These are phyloP conservation scores for Mycena capillaripes DNA, from an alignment of 768 basidiomycete genomes.

Conservation along the genomic window DNA sequence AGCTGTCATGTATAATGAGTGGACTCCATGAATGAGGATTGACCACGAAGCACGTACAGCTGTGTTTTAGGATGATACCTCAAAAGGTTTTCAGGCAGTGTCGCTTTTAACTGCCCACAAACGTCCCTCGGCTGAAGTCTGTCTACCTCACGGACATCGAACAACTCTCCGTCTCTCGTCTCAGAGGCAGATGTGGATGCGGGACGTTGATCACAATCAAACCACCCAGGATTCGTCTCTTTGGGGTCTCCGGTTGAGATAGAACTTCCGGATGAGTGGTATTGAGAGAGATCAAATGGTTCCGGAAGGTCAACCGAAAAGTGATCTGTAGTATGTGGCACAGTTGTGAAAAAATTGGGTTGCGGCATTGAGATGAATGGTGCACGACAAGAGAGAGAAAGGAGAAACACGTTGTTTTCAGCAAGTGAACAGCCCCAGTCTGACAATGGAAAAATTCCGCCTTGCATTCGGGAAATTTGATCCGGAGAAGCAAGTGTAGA, in stretches of 20 bases:
- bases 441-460: neutral
- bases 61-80: neutral
- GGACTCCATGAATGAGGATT: neutral
- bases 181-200: neutral
- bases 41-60: neutral
- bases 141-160: neutral
- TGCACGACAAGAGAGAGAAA: neutral
- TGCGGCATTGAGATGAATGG: neutral
- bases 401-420: neutral
- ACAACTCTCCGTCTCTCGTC: neutral
- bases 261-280: neutral
- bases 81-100: neutral
- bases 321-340: neutral
- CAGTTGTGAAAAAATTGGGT: neutral
- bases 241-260: neutral
- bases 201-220: neutral
- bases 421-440: slow-evolving; percentile 1
- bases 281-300: neutral
- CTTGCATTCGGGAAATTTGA: neutral
- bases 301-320: neutral
- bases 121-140: slow-evolving; percentile 7
- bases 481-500: neutral
- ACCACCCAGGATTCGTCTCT: neutral
- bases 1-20: neutral
- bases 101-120: neutral